A percentile compares a stretch with the other conserved stretches of the same genome.
Evolutionary conservation across 2,329 filamentous ascomycete species (phyloP).

Genomic region (Drechmeria coniospora): DNA sequence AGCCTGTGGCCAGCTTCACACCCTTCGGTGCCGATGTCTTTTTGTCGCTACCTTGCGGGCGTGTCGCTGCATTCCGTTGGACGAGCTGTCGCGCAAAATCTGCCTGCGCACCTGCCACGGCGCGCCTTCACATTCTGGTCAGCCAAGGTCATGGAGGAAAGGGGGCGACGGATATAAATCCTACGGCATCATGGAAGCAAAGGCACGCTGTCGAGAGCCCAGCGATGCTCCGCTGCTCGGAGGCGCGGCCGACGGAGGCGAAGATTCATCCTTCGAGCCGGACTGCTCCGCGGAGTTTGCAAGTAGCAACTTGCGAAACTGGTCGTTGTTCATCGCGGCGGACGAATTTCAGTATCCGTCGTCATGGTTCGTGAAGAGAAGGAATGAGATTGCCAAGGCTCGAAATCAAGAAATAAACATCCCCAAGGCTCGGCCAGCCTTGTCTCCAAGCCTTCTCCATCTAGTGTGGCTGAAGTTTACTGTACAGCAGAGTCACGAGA

Average conservation of each 20-base stretch:
- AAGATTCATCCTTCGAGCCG: conserved; percentile 28
- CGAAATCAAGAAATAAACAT: no score
- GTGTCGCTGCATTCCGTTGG: conserved; percentile 44
- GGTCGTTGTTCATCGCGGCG: conserved; percentile 73
- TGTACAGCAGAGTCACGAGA: conserved; percentile 19
- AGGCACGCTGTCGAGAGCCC: conserved; percentile 63
- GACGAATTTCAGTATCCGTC: neutral
- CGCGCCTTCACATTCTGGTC: conserved; percentile 35
- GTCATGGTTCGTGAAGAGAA: neutral
- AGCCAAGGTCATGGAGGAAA: conserved; percentile 4
- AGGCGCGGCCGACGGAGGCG: conserved; percentile 14
- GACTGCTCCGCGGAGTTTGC: conserved; percentile 26
- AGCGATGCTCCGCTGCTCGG: conserved; percentile 32
- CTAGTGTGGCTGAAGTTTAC: conserved; percentile 9
- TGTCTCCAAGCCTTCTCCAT: no score
- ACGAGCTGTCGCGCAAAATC: conserved; percentile 78
- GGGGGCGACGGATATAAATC: no score
- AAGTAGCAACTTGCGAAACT: conserved; percentile 71
- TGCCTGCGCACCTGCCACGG: conserved; percentile 35
- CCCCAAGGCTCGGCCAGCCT: no score
- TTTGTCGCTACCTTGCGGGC: conserved; percentile 58
- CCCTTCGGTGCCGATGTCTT: conserved; percentile 71
- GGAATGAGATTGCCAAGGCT: neutral
- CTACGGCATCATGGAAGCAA: conserved; percentile 89
- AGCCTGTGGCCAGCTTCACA: conserved; percentile 62